These are phyloP conservation scores for Chaetomium strumarium DNA, from an alignment of 2,329 filamentous ascomycete genomes.

Conservation along the genomic window DNA sequence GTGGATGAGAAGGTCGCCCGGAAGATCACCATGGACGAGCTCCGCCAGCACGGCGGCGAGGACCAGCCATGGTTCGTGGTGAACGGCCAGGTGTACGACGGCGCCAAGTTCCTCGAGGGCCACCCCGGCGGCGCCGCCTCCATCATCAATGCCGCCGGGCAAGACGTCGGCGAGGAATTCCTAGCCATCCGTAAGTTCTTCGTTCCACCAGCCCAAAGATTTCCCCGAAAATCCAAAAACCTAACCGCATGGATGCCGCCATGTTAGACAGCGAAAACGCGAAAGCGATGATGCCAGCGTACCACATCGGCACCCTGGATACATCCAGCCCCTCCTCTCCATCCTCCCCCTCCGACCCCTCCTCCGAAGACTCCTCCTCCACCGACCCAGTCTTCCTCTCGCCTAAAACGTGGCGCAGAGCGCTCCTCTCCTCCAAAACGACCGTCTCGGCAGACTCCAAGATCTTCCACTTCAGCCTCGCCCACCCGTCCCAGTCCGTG, in stretches of 20 bases:
- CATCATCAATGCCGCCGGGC: constrained; percentile 74
- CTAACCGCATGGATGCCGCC: constrained; percentile 8
- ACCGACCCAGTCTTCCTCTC: constrained; percentile 63
- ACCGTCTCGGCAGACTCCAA: constrained; percentile 69
- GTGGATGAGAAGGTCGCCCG: constrained; percentile 60
- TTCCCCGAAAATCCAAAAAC: neutral
- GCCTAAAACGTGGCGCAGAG: constrained; percentile 66
- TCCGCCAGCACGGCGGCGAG: constrained; percentile 61
- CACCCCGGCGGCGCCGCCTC: constrained; percentile 85
- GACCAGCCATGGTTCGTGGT: constrained; percentile 80
- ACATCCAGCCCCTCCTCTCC: constrained; percentile 42
- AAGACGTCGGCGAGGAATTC: constrained; percentile 83
- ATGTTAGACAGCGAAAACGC: constrained; percentile 80
- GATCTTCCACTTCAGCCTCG: constrained; percentile 74
- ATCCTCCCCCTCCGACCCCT: constrained; percentile 39
- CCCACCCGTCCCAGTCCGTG: constrained; percentile 61
- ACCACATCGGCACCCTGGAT: constrained; percentile 72
- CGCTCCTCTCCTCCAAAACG: constrained; percentile 62
- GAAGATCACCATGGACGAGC: constrained; percentile 62
- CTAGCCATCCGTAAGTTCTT: constrained; percentile 75
- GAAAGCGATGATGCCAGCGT: constrained; percentile 79
- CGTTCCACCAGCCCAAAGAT: neutral
- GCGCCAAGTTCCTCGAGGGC: constrained; percentile 69
- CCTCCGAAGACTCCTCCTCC: constrained; percentile 32
- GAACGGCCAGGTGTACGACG: constrained; percentile 83